Evolutionary conservation across 1,139 yeast genomes (phyloP), one percentile per base, ranked within the genome.

Genomic region (Yamadazyma aaseri): DNA sequence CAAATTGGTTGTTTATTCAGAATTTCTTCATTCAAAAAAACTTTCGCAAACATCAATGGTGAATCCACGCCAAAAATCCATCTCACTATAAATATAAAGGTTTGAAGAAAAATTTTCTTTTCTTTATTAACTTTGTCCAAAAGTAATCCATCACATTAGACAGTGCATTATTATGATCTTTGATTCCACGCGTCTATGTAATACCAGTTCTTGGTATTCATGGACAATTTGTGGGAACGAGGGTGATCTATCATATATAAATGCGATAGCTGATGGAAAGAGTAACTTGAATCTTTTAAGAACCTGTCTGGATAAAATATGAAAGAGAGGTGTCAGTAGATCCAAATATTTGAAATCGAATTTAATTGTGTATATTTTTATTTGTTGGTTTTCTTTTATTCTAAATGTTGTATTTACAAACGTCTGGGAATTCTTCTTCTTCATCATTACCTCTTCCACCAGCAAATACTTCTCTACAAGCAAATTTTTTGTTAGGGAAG

Each of bases 291-390:
- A 51, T 56, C 68, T 60, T 56, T 59, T 65, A 69, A 70, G 75
- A 70, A 69, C 76, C 63, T 69, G 74, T 70, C 74, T 70, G 76
- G 75, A 69, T 41, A 6, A 41, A 43, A 44, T 23, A 51, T 70
- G 76, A 70, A 64, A 69, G 75, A 69, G 74, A 69, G 74, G 76
- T 70, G 76, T 70, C 76, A 70, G 75, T 50, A 53, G 74, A 56
- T 65, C 54, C 74, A 61, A 34, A 70, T 58, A 69, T 59, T 42
- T 36, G 24, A 10, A 11, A 14, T 12, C 20, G 6, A 8, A 10
- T 22, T 14, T 31, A 24, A 20, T 15, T n/a, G 5, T 18, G 13
- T n/a, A 17, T 10, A 16, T 20, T 17, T 11, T 16, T 9, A 5
- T 6, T 23, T 8, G 27, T 6, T 7, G 5, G 12, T 13, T 23